Base-by-base conservation (phyloP, 2,329 filamentous ascomycete species). In the Aspergillus arachidicola region DNA sequence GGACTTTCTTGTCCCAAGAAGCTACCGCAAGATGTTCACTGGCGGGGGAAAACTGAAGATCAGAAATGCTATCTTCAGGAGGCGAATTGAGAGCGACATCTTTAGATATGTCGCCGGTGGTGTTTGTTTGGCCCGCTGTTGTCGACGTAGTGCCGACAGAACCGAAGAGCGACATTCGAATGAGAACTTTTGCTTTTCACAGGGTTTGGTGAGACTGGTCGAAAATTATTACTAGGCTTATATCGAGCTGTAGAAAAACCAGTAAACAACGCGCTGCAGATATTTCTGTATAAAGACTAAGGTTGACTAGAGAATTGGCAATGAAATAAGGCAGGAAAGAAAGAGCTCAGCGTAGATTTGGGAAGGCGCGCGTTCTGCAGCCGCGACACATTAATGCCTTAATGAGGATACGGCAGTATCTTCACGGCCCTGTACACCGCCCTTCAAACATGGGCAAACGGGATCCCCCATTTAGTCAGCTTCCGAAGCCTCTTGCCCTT, bases 1-100 rank as follows among this genome's bases (percentile, higher is more conserved):
- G 91, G 67, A 98, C 93, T 78, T 97, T 96, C 83, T 96, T 96
- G 81, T 99, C 95, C 95, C 95, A 99, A 72, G 93, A 97, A 55
- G 93, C 84, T 41, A 97, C 92, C 28, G 94, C 93, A 21, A 99
- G 85, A 76, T 96, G 91, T 72, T 98, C 93, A 69, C 81, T 86
- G 59, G 84, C 84, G 1, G 90, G 88, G 16, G 91, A 94, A 82
- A 97, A 99, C 56, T 88, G 83, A 64, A 99, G 85, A 75, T 93
- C 92, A 41, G 94, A 94, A 73, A 98, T 91, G 78, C 91, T 92
- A 80, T 99, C 95, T 70, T 92, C 89, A 26, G 95, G 95, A 16
- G 91, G 91, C 68, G 89, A 86, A 64, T 82, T 86, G 61, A 99
- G 83, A 59, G 90, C 85, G 60, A 98, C 88, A 79, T 99, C 95